These are phyloP conservation scores for Diaporthe helianthi DNA, from an alignment of 2,329 filamentous ascomycete genomes.

Conservation along the genomic window DNA sequence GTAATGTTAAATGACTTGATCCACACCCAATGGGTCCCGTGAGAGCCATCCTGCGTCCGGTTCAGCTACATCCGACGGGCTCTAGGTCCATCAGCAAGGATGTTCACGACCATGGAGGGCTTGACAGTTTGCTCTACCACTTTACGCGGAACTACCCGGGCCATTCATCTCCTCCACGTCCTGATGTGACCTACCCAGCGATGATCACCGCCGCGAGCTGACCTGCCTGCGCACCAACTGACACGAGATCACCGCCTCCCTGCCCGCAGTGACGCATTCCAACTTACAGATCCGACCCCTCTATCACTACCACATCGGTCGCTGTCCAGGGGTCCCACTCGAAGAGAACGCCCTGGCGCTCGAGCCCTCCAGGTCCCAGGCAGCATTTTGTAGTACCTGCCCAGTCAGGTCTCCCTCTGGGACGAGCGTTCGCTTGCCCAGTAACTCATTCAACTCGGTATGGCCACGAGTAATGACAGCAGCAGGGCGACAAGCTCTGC, in stretches of 20 bases:
- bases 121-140: background rate
- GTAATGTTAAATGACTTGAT: conserved; percentile 19
- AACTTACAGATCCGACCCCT: background rate
- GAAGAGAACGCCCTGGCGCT: background rate
- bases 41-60: conserved; percentile 10
- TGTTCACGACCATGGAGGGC: background rate
- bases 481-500: background rate
- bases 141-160: background rate
- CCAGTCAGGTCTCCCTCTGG: background rate
- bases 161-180: conserved; percentile 7
- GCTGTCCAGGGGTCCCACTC: background rate
- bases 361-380: conserved; percentile 4
- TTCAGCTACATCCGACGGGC: conserved; percentile 1
- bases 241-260: conserved; percentile 14
- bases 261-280: background rate
- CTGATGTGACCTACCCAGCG: background rate
- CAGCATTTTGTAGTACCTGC: conserved; percentile 4
- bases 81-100: background rate
- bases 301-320: background rate
- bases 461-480: conserved; percentile 6
- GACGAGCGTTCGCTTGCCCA: conserved; percentile 5
- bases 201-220: background rate
- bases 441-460: background rate
- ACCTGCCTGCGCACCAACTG: background rate
- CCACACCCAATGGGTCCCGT: conserved; percentile 17